Conservation (phyloP, 1,284 basidiomycete genomes). For the Cutaneotrichosporon sp. region DNA sequence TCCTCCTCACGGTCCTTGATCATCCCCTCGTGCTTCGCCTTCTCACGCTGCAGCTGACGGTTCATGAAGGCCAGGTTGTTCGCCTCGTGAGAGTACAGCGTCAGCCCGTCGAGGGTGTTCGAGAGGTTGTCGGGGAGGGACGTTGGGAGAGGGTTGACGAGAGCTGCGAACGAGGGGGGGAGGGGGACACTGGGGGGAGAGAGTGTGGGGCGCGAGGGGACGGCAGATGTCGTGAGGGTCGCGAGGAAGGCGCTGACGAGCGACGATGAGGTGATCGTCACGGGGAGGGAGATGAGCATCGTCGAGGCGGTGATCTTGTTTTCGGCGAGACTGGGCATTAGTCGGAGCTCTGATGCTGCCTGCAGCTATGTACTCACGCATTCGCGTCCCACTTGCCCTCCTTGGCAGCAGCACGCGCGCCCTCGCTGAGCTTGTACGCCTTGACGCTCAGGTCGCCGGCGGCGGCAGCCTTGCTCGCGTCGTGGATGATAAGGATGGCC, state of each 20-base stretch:
- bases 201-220: constrained; percentile 37
- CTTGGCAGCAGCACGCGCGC: constrained; percentile 82
- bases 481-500: constrained; percentile 87
- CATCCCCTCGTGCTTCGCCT: constrained; percentile 71
- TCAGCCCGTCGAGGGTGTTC: constrained; percentile 76
- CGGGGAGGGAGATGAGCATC: constrained; percentile 83
- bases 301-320: constrained; percentile 83
- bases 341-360: neutral
- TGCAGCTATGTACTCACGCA: constrained; percentile 54
- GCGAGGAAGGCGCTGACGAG: constrained; percentile 80
- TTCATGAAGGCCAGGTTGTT: constrained; percentile 88
- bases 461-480: constrained; percentile 60
- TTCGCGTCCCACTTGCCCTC: constrained; percentile 79
- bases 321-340: constrained; percentile 63
- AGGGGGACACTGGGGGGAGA: constrained; percentile 41
- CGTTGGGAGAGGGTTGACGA: constrained; percentile 49
- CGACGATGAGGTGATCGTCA: constrained; percentile 81
- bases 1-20: constrained; percentile 84
- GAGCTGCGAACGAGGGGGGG: constrained; percentile 54
- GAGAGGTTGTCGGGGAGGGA: constrained; percentile 58
- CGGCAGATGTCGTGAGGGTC: constrained; percentile 55
- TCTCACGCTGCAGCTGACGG: constrained; percentile 87
- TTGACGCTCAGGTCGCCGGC: constrained; percentile 85
- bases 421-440: constrained; percentile 79
- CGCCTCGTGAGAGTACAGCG: constrained; percentile 81